Base-by-base conservation (phyloP, 1,139 yeast species). In the Meyerozyma guilliermondii region DNA sequence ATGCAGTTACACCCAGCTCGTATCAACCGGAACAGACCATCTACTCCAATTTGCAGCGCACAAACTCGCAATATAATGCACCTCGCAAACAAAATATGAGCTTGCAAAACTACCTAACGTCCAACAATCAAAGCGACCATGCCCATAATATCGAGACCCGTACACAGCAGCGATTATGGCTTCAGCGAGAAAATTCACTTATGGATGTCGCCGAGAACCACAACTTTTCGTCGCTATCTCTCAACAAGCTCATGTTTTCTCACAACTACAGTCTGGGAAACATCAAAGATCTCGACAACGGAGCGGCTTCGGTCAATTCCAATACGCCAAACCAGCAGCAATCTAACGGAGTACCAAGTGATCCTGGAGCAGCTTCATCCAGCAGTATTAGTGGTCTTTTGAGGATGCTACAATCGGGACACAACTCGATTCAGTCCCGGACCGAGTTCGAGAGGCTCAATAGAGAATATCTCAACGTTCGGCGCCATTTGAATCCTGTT, bases 111-210 rank as follows among this genome's bases (percentile, higher is more conserved):
- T 23, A 22, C 38, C 28, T 35, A 4, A 13, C 13, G 28, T 44
- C 47, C 28, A 42, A 34, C 40, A 46, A 36, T 39, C 34, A 35
- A 14, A 28, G 26, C 20, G 43, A 38, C 35, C 38, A 34, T 23
- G 48, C 52, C 31, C 51, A 52, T 35, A 55, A 53, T 30, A 46
- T 51, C 30, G 83, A 80, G 41, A 82, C 88, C 0, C 72, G 95
- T 60, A 86, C 95, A 0, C 95, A 87, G 55, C 92, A 86, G 54
- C 76, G 84, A 48, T 71, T 87, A 40, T 86, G 95, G 95, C 65
- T 87, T 31, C 95, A 86, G 58, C 69, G 95, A 48, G 95, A 87
- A 50, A 84, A 78, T 52, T 80, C 86, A 5, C 68, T 82, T 37
- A 66, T 83, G 67, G 87, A 81, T 54, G 63, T 81, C 1, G 65